Evolutionary conservation across 2,329 filamentous ascomycete genomes (phyloP), one percentile per base, ranked within the genome.

Genomic region (Fusarium pilosicola): DNA sequence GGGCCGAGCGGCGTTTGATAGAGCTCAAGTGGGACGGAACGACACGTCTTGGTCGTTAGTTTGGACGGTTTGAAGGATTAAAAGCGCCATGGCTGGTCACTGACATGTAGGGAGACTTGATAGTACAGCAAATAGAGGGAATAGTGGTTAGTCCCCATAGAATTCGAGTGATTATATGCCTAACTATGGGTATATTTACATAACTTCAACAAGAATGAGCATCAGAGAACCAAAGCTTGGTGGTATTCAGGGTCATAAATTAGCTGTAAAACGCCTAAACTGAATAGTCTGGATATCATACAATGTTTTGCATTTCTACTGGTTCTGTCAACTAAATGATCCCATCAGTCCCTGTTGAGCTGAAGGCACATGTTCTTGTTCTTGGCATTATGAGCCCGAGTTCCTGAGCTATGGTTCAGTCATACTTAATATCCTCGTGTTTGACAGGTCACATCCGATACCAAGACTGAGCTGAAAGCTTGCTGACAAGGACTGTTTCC

Each of bases 1-100:
- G 54, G 36, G 39, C 66, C 58, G 66, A 70, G 57, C 67, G 65
- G 52, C 36, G 26, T 70, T 30, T 61, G 38, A 41, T 44, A 63
- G 26, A 61, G 69, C 49, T 64, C 59, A 42, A 60, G 56, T 48
- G 60, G 56, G 44, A 62, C 65, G 34, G 30, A 15, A 49, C 36
- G 41, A 44, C 51, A 65, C 46, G 32, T 28, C 36, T 17, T 41
- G 30, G 14, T 51, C 20, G 8, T 30, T 32, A 34, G n/a, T 28
- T 38, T 46, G 34, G 10, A 18, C 45, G n/a, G 18, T n/a, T 42
- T 41, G 13, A 5, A 34, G 15, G 7, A 24, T 64, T 18, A 34
- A 34, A n/a, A 62, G n/a, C 17, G 56, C 24, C 36, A 49, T 63
- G 54, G 57, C 41, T 59, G 5, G 18, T 32, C 45, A 39, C 24